Evolutionary conservation across 2,329 filamentous ascomycete species (phyloP).

Genomic region (Aspergillus sp.): DNA sequence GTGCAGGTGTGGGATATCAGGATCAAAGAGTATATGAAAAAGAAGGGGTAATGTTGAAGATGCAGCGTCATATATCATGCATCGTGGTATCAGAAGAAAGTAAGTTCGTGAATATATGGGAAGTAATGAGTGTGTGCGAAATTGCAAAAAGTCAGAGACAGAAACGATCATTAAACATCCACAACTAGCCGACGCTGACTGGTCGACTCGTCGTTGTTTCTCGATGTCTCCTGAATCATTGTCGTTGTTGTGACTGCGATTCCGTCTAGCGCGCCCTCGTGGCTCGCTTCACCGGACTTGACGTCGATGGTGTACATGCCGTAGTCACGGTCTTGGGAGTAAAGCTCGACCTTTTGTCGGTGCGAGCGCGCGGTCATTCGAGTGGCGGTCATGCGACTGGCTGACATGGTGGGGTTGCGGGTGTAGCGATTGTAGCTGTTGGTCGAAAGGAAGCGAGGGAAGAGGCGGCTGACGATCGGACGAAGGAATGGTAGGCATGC

Average conservation of each 20-base stretch:
- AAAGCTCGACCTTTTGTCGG: conserved; percentile 15
- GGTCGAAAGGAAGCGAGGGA: conserved; percentile 39
- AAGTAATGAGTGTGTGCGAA: background rate
- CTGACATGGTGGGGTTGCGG: conserved; percentile 19
- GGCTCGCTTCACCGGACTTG: conserved; percentile 21
- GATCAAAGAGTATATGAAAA: background rate
- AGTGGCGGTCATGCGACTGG: conserved; percentile 10
- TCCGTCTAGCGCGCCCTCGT: conserved; percentile 19
- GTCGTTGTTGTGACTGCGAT: conserved; percentile 39
- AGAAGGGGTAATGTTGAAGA: background rate
- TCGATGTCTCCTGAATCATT: conserved; percentile 30
- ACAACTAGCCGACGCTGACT: conserved; percentile 29
- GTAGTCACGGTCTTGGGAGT: conserved; percentile 29
- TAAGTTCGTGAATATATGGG: background rate
- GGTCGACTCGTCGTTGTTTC: conserved; percentile 20
- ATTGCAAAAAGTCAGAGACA: background rate
- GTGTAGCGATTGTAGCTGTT: conserved; percentile 30
- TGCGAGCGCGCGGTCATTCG: conserved; percentile 17
- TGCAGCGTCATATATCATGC: conserved; percentile 3
- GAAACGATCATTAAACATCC: conserved; percentile 10
- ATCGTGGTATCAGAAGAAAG: background rate
- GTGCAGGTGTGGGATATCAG: background rate
- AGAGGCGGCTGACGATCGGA: conserved; percentile 40
- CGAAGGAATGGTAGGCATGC: conserved; percentile 45
- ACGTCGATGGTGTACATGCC: conserved; percentile 34